Evolutionary conservation across 495 filamentous ascomycete species (phyloP).

Genomic region (Xylaria grammica): DNA sequence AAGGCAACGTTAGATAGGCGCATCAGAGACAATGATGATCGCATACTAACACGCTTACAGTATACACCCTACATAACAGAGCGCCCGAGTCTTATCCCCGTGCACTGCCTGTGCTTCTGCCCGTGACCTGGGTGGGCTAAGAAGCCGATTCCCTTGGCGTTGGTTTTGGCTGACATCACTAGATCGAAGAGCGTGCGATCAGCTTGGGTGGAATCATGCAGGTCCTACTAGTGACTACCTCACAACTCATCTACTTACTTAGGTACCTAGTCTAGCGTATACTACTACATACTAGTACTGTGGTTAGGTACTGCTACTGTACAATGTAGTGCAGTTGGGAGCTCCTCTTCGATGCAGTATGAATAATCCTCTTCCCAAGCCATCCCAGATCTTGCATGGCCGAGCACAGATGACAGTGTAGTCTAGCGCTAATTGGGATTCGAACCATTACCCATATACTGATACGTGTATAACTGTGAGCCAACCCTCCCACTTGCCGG

Average conservation of each 20-base stretch:
- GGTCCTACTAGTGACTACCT: background rate
- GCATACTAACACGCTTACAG: too few species aligned
- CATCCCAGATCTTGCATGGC: slow-evolving; percentile 24
- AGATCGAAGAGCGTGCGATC: slow-evolving; percentile 12
- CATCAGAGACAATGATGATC: too few species aligned
- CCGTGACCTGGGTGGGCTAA: too few species aligned
- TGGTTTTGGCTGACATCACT: slow-evolving; percentile 19
- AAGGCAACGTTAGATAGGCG: too few species aligned
- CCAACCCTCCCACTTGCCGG: slow-evolving; percentile 20
- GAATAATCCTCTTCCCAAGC: slow-evolving; percentile 12
- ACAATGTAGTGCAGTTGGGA: too few species aligned
- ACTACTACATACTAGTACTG: too few species aligned
- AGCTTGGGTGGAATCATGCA: slow-evolving; percentile 12
- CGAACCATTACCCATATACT: background rate
- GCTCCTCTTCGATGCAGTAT: background rate
- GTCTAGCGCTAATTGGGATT: too few species aligned
- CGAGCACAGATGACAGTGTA: too few species aligned
- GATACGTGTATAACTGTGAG: background rate
- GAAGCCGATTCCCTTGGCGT: background rate
- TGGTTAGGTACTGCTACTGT: too few species aligned
- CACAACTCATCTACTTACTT: background rate
- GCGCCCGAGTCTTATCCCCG: background rate
- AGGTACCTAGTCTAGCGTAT: too few species aligned
- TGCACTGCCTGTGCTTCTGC: too few species aligned
- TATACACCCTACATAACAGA: too few species aligned